Conservation (phyloP, 164 flowering plant species). For the Akebia trifoliata region DNA sequence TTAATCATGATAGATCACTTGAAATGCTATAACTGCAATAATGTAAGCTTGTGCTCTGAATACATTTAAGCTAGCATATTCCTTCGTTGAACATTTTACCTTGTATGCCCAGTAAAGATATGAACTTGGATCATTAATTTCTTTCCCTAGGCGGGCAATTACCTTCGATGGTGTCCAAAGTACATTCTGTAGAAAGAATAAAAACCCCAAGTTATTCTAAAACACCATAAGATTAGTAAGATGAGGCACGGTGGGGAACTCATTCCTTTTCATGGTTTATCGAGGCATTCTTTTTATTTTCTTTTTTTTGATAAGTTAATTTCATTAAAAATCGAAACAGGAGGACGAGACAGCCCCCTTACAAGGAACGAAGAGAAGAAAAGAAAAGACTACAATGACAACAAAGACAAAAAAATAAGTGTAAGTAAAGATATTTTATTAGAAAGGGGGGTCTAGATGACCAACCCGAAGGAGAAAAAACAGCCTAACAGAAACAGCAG, state of each 20-base stretch:
- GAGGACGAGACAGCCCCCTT: too few species aligned
- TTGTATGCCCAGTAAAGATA: constrained; percentile 95
- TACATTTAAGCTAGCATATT: neutral
- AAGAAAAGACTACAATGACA: too few species aligned
- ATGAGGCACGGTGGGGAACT: neutral
- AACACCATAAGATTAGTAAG: neutral
- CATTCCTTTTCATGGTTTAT: neutral
- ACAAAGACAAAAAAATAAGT: too few species aligned
- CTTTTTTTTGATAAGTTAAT: neutral
- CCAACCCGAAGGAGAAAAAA: too few species aligned
- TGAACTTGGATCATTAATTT: constrained; percentile 72
- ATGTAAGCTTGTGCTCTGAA: neutral
- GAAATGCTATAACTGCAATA: neutral
- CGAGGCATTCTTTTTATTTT: too few species aligned
- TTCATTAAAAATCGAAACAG: too few species aligned
- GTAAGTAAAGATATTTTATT: too few species aligned
- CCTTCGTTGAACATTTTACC: constrained; percentile 27
- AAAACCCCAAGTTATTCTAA: neutral
- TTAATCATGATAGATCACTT: neutral
- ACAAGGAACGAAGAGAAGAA: too few species aligned
- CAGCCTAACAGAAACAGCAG: too few species aligned
- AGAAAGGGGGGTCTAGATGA: too few species aligned
- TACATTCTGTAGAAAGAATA: constrained; percentile 36
- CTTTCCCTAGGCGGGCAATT: constrained; percentile 87
- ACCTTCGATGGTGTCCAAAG: constrained; percentile 89